Conservation (phyloP, 352 stramenopile genomes). For the Globisporangium megalacanthum region DNA sequence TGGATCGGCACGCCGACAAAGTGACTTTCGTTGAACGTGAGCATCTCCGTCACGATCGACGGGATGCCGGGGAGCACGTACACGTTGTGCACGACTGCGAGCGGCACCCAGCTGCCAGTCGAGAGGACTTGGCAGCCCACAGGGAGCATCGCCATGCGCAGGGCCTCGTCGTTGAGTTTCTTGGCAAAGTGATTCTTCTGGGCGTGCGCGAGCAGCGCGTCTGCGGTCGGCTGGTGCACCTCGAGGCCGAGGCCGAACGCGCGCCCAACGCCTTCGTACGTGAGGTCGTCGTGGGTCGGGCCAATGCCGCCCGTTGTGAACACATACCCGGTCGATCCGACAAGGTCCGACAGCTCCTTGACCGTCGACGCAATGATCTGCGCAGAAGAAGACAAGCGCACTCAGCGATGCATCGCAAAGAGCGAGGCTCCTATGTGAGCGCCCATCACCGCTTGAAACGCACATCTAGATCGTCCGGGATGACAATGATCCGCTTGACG, state of each 20-base stretch:
- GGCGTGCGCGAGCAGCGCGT: conserved; percentile 42
- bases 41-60: conserved; percentile 77
- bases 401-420: not conserved
- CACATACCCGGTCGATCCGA: conserved; percentile 74
- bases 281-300: conserved; percentile 86
- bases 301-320: conserved; percentile 83
- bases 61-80: conserved; percentile 83
- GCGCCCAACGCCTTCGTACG: conserved; percentile 74
- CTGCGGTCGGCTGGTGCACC: conserved; percentile 58
- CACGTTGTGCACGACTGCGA: conserved; percentile 76
- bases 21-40: conserved; percentile 70
- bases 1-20: conserved; percentile 77
- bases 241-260: conserved; percentile 67
- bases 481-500: conserved; percentile 69
- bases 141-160: conserved; percentile 72
- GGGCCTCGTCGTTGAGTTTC: conserved; percentile 60
- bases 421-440: not conserved
- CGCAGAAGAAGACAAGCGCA: not conserved
- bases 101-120: conserved; percentile 64
- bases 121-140: conserved; percentile 44
- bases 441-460: not conserved
- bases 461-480: conserved; percentile 75
- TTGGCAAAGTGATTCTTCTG: conserved; percentile 24
- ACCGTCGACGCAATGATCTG: conserved; percentile 72
- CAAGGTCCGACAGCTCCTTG: conserved; percentile 63